Percentiles rank a stretch among this genome's conserved stretches.
phyloP scores from a whole-genome alignment of 2,329 filamentous ascomycete species.

The Aureobasidium melanogenum region DNA sequence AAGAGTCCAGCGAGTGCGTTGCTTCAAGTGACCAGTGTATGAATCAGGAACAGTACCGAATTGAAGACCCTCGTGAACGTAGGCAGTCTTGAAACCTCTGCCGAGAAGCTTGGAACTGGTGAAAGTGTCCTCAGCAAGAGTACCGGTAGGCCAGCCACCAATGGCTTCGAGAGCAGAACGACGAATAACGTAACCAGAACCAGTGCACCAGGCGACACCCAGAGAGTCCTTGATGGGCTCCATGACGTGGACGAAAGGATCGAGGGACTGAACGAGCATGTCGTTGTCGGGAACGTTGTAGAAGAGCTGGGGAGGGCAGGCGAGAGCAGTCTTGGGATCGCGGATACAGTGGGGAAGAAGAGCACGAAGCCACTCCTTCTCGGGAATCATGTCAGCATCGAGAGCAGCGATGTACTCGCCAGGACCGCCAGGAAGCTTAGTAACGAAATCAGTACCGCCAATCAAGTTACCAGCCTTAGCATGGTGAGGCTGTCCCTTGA shows the following conservation, averaged over 20 bases:
- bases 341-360: slow-evolving; percentile 49
- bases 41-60: slow-evolving; percentile 53
- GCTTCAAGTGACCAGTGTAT: slow-evolving; percentile 47
- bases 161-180: slow-evolving; percentile 53
- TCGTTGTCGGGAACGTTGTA: slow-evolving; percentile 54
- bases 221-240: slow-evolving; percentile 38
- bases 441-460: slow-evolving; percentile 34
- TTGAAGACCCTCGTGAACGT: slow-evolving; percentile 51
- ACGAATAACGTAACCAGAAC: slow-evolving; percentile 53
- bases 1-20: slow-evolving; percentile 47
- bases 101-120: slow-evolving; percentile 52
- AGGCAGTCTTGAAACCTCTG: slow-evolving; percentile 54
- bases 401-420: slow-evolving; percentile 45
- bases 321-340: slow-evolving; percentile 49
- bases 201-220: slow-evolving; percentile 54
- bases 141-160: slow-evolving; percentile 52
- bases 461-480: slow-evolving; percentile 60
- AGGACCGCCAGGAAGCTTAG: slow-evolving; percentile 16
- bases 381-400: slow-evolving; percentile 61
- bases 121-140: slow-evolving; percentile 52
- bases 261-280: slow-evolving; percentile 49
- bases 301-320: slow-evolving; percentile 54
- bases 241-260: slow-evolving; percentile 50
- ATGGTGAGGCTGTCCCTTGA: slow-evolving; percentile 26
- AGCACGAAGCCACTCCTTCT: slow-evolving; percentile 51